Evolutionary conservation across 139 green algal genomes (phyloP), one percentile per base, ranked within the genome.

Genomic region (Coelastrella sp.): DNA sequence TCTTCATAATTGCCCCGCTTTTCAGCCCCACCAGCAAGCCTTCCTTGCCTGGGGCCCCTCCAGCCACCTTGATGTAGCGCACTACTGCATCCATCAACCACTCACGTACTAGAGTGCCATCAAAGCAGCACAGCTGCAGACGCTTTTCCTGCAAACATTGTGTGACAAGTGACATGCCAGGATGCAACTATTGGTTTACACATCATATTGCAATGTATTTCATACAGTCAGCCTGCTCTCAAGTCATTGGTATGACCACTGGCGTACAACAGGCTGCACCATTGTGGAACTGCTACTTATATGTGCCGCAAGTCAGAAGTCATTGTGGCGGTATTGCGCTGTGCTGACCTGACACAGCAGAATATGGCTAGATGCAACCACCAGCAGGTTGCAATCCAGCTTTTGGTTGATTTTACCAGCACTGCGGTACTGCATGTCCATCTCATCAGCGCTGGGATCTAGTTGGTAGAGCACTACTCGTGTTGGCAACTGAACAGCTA

Each of bases 331-430:
- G 35, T 70, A 70, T 70, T 6, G 12, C 12, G 63, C 63, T 70
- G 63, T 70, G 63, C 63, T 70, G 15, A 94, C 93, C 93, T 96
- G 94, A 89, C 95, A 98, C 60, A 97, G 94, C 58, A 96, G 93
- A 78, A 98, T 89, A 92, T 97, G 95, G 27, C 91, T 79, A 20
- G 81, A 92, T 19, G 95, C 96, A 1, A 98, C 94, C n/a, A 98
- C 95, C 89, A 98, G 93, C 90, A 98, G 92, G 92, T 98, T 97
- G 95, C 96, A 98, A 17, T 98, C 95, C 12, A 97, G 92, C 90
- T 95, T 94, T 83, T 95, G 90, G 57, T 95, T 76, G 70, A 98
- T 97, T 83, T 96, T 96, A 35, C 95, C 92, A 35, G 89, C 89
- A 57, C 59, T 85, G 73, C 88, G 92, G 84, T 95, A 95, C 68